These are phyloP conservation scores for Lecanicillium sp. DNA, from an alignment of 2,329 filamentous ascomycete species.

Conservation along the genomic window DNA sequence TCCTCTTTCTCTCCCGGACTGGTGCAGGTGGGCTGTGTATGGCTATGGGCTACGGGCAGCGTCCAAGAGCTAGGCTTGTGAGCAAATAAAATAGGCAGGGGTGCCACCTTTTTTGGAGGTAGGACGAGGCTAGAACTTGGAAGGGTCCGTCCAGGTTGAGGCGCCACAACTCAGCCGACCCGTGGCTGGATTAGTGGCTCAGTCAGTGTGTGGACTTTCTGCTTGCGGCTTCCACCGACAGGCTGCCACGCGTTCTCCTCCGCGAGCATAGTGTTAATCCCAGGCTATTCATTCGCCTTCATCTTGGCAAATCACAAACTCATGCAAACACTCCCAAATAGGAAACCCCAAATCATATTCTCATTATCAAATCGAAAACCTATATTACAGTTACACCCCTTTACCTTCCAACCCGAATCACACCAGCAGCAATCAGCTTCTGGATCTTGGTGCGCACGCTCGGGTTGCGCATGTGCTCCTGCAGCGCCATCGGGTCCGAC, in stretches of 20 bases:
- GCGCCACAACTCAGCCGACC: neutral
- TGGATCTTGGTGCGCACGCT: constrained; percentile 82
- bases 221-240: too few relatives aligned
- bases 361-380: constrained; percentile 12
- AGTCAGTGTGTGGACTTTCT: too few relatives aligned
- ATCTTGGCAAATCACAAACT: too few relatives aligned
- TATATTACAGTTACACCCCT: constrained; percentile 11
- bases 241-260: too few relatives aligned
- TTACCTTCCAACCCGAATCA: constrained; percentile 65
- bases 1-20: too few relatives aligned
- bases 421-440: constrained; percentile 87
- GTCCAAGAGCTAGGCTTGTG: too few relatives aligned
- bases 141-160: neutral
- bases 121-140: neutral
- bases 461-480: constrained; percentile 96
- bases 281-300: too few relatives aligned
- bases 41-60: too few relatives aligned
- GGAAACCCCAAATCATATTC: constrained; percentile 10
- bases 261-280: too few relatives aligned
- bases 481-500: constrained; percentile 81
- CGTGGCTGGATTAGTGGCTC: neutral
- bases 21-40: too few relatives aligned
- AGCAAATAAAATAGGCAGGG: constrained; percentile 12
- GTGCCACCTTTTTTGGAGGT: constrained; percentile 9
- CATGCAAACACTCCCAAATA: too few relatives aligned